A percentile compares a stretch with the other conserved stretches of the same genome.
phyloP scores from a whole-genome alignment of 345 rosid genomes.

The Cardiospermum halicacabum region DNA sequence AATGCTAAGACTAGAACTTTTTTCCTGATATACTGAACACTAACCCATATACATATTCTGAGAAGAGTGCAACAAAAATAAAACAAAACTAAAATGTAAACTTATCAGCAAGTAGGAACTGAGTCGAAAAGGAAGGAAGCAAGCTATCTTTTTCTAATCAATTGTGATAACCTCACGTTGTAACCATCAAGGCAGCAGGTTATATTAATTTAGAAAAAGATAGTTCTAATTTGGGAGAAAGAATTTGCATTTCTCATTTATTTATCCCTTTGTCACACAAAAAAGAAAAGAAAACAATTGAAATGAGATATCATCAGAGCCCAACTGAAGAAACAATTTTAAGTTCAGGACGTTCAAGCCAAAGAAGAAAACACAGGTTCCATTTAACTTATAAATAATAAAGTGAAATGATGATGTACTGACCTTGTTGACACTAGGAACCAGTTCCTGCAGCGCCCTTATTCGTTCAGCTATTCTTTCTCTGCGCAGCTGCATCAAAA shows the following conservation, averaged over 20 bases:
- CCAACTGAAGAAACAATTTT: constrained; percentile 7
- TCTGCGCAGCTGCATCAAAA: constrained; percentile 71
- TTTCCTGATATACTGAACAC: neutral
- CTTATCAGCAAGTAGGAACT: neutral
- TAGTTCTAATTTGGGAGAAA: neutral
- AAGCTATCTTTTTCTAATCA: neutral
- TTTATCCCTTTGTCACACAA: neutral
- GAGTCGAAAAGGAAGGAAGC: neutral
- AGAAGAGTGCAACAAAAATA: neutral
- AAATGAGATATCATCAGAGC: neutral
- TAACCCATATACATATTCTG: neutral
- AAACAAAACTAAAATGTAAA: neutral
- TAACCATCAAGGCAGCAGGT: neutral
- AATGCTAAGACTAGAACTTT: neutral
- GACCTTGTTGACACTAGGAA: constrained; percentile 98
- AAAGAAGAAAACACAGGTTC: neutral
- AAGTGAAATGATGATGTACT: constrained; percentile 12
- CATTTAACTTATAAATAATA: constrained; percentile 2
- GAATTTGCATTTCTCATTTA: neutral
- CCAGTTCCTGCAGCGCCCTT: constrained; percentile 94
- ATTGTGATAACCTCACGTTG: neutral
- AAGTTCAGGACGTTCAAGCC: neutral
- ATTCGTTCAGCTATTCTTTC: constrained; percentile 99
- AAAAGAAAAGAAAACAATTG: neutral
- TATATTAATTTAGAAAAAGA: neutral